Base-by-base conservation (phyloP, 2,329 filamentous ascomycete species). In the Tolypocladium ophioglossoides region DNA sequence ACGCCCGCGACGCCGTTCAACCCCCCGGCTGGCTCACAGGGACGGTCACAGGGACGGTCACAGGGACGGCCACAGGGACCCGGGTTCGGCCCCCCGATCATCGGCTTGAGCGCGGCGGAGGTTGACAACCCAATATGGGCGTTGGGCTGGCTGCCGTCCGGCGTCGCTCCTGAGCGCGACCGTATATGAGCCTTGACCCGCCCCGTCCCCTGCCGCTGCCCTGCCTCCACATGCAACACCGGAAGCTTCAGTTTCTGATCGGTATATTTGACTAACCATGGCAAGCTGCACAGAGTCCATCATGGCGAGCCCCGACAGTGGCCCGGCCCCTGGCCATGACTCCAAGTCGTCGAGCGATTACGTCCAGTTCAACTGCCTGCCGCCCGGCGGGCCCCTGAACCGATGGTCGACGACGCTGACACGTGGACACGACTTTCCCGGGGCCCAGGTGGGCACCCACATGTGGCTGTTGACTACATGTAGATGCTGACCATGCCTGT, bases 381-480 rank as follows among this genome's bases (percentile, higher is more conserved):
- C 79, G 2, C 69, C 78, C 0, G 78, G 78, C 16, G 78, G 75
- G 2, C 64, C 74, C 22, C 74, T 97, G 59, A 97, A 97, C 72
- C 84, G 87, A 57, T 95, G 89, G 80, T 96, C 91, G 5, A 83
- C 89, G 20, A 85, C 82, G 47, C 73, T 96, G 56, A 97, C 92
- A 12, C 83, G 81, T 54, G 87, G 80, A 54, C 89, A 96, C 84
- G 90, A 96, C 70, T 95, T 89, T 64, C 91, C 92, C 1, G 92
- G 89, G 32, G 91, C 92, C 49, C 89, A 95, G 80, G 89, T 89
- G 70, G 55, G 44, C 27, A 16, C 0, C 16, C n/a, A n/a, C n/a
- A n/a, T n/a, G n/a, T n/a, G n/a, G n/a, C n/a, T n/a, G n/a, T n/a
- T n/a, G 20, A 18, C 41, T 27, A 7, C 41, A 4, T 27, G 11